These are phyloP conservation scores for Sclerotinia borealis DNA, from an alignment of 2,329 filamentous ascomycete genomes.

Conservation along the genomic window DNA sequence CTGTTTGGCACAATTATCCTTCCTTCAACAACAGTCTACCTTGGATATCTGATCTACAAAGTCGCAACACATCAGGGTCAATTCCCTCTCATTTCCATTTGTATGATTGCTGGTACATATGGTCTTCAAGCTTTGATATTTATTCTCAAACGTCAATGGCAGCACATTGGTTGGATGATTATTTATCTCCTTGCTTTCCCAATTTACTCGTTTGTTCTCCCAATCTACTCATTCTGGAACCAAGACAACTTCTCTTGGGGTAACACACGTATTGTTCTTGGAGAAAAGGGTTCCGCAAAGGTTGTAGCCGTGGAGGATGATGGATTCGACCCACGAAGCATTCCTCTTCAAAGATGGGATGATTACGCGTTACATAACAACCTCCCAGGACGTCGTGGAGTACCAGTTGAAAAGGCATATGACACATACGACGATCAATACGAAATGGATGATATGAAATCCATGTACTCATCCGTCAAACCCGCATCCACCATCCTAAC, in stretches of 20 bases:
- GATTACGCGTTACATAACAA: slow-evolving; percentile 85
- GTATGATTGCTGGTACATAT: slow-evolving; percentile 86
- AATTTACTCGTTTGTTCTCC: slow-evolving; percentile 84
- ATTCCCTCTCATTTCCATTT: slow-evolving; percentile 80
- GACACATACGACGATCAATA: slow-evolving; percentile 71
- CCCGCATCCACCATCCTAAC: slow-evolving; percentile 79
- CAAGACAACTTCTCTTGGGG: slow-evolving; percentile 99
- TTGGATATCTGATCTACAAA: slow-evolving; percentile 80
- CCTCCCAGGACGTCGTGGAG: slow-evolving; percentile 82
- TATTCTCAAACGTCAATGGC: slow-evolving; percentile 95
- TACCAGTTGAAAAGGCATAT: slow-evolving; percentile 58
- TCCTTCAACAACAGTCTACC: slow-evolving; percentile 79
- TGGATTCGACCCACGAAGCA: slow-evolving; percentile 87
- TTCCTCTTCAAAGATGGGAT: slow-evolving; percentile 94
- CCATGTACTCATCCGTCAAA: slow-evolving; percentile 88
- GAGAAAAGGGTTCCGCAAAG: slow-evolving; percentile 85
- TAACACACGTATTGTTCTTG: slow-evolving; percentile 95
- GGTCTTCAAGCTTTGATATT: slow-evolving; percentile 95
- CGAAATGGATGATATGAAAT: slow-evolving; percentile 98
- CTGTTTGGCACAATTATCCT: slow-evolving; percentile 88
- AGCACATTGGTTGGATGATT: slow-evolving; percentile 98
- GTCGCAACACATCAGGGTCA: slow-evolving; percentile 63
- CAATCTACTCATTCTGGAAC: slow-evolving; percentile 98
- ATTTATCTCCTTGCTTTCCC: slow-evolving; percentile 96
- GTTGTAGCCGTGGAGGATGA: slow-evolving; percentile 80